Percentiles rank a stretch among this genome's conserved stretches.
Conservation (phyloP, 352 stramenopile genomes). For the Globisporangium solare region DNA sequence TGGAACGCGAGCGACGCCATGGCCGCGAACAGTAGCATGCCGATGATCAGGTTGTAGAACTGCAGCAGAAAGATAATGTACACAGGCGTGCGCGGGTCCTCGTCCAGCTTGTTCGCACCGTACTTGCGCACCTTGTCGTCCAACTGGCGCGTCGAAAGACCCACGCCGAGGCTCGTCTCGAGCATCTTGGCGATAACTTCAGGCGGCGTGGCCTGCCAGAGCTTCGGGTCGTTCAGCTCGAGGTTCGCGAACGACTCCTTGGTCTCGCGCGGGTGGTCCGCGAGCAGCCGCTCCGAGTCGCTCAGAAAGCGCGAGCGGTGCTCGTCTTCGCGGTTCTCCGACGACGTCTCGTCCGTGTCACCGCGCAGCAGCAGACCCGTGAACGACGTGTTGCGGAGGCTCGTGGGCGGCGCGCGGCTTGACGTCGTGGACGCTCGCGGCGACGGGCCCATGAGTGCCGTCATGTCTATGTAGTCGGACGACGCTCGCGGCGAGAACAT, state of each 20-base stretch:
- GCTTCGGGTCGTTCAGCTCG: slow-evolving; percentile 45
- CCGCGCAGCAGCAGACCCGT: slow-evolving; percentile 21
- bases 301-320: slow-evolving; percentile 60
- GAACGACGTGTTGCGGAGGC: slow-evolving; percentile 18
- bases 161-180: slow-evolving; percentile 41
- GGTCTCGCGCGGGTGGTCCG: slow-evolving; percentile 40
- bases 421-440: slow-evolving; percentile 5
- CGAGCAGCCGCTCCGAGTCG: slow-evolving; percentile 50
- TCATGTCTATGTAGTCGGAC: slow-evolving; percentile 16
- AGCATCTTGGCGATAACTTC: slow-evolving; percentile 50
- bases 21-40: slow-evolving; percentile 53
- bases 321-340: slow-evolving; percentile 12
- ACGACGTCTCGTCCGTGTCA: slow-evolving; percentile 15
- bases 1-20: slow-evolving; percentile 50
- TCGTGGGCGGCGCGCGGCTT: slow-evolving; percentile 9
- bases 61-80: slow-evolving; percentile 64
- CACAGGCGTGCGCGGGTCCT: slow-evolving; percentile 55
- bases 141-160: slow-evolving; percentile 37
- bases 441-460: not conserved
- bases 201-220: slow-evolving; percentile 16
- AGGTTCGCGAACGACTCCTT: slow-evolving; percentile 50
- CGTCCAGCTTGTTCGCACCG: slow-evolving; percentile 55
- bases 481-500: slow-evolving; percentile 8
- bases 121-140: slow-evolving; percentile 38
- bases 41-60: slow-evolving; percentile 81